Conservation (phyloP, 176 grass and related monocot species). For the Cenchrus purpureus region DNA sequence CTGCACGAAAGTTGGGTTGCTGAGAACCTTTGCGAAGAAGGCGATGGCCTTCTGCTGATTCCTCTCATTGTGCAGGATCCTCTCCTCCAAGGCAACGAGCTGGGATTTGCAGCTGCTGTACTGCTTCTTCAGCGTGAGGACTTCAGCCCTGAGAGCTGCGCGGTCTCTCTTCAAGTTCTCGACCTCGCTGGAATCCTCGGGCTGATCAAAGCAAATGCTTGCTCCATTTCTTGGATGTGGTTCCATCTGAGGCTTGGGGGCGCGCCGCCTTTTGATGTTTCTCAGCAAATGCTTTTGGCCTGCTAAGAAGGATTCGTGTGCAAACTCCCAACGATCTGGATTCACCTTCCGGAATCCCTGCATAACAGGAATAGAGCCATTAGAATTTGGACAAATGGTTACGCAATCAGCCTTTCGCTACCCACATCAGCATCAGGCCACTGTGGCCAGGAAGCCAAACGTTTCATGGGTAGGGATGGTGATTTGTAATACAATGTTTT, state of each 20-base stretch:
- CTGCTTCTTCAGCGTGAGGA: slow-evolving; percentile 43
- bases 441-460: not conserved
- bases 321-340: slow-evolving; percentile 58
- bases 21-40: slow-evolving; percentile 43
- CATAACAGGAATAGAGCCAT: not conserved
- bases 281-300: slow-evolving; percentile 57
- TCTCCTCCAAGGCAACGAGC: slow-evolving; percentile 56
- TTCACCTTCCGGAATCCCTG: slow-evolving; percentile 63
- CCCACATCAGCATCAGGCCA: not conserved
- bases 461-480: not conserved
- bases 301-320: slow-evolving; percentile 49
- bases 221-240: not conserved
- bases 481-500: not conserved
- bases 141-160: slow-evolving; percentile 47
- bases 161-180: slow-evolving; percentile 44
- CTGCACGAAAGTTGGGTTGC: slow-evolving; percentile 36
- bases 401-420: not conserved
- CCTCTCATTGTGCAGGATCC: slow-evolving; percentile 49
- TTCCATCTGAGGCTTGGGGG: slow-evolving; percentile 32
- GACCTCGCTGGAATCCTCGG: not conserved
- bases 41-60: slow-evolving; percentile 40
- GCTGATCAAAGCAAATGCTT: not conserved
- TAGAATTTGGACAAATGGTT: not conserved
- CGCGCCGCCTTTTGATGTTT: slow-evolving; percentile 48
- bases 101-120: slow-evolving; percentile 39